phyloP scores from a whole-genome alignment of 257 asterid genomes.

The Solanum piurae region DNA sequence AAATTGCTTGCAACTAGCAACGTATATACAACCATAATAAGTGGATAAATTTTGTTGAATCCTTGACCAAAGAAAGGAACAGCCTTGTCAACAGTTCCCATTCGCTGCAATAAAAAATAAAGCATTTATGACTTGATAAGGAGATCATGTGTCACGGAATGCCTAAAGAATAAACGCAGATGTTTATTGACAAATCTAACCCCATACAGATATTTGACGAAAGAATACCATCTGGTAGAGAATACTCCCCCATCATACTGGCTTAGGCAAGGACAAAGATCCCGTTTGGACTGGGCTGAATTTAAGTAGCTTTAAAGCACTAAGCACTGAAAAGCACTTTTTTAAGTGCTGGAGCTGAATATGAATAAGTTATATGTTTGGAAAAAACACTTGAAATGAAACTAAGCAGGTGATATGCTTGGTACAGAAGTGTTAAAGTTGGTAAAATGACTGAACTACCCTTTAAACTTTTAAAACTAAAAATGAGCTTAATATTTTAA shows the following conservation, averaged over 20 bases:
- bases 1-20: slow-evolving; percentile 91
- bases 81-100: slow-evolving; percentile 91
- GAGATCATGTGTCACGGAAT: neutral
- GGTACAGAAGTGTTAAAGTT: neutral
- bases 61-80: slow-evolving; percentile 91
- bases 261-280: neutral
- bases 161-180: neutral
- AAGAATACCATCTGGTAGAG: neutral
- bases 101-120: slow-evolving; percentile 55
- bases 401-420: neutral
- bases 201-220: neutral
- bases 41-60: slow-evolving; percentile 91
- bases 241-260: neutral
- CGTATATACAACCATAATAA: slow-evolving; percentile 92
- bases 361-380: neutral
- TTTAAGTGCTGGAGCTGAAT: neutral
- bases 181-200: neutral
- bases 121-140: neutral
- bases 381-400: neutral
- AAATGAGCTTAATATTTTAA: neutral
- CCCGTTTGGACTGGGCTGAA: neutral
- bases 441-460: neutral
- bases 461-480: neutral
- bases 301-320: neutral
- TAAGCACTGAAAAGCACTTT: neutral